Percentiles rank a stretch among this genome's conserved stretches.
Evolutionary conservation across 2,329 filamentous ascomycete species (phyloP).

Genomic region (Teratosphaeria epicoccoides): DNA sequence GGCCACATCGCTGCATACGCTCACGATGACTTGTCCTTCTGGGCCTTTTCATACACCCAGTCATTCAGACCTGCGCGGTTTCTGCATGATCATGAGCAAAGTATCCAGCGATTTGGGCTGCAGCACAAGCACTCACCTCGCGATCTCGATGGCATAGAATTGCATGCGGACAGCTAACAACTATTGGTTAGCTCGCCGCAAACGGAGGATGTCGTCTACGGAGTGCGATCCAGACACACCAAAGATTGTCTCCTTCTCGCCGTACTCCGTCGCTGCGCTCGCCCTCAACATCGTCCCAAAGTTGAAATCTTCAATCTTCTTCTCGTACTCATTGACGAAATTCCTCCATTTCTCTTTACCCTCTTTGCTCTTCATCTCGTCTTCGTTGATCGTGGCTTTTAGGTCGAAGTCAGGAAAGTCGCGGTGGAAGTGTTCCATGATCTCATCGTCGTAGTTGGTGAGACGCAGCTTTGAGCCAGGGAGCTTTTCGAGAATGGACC

Average conservation of each 20-base stretch:
- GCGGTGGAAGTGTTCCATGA: constrained; percentile 74
- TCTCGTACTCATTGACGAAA: constrained; percentile 90
- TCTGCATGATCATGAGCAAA: constrained; percentile 30
- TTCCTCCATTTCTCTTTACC: constrained; percentile 93
- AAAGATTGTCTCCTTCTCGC: constrained; percentile 82
- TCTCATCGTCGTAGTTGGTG: constrained; percentile 91
- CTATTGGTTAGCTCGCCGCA: neutral
- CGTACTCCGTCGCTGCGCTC: constrained; percentile 72
- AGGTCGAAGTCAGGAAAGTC: constrained; percentile 93
- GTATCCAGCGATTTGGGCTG: constrained; percentile 1
- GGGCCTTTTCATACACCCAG: constrained; percentile 82
- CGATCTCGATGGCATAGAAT: constrained; percentile 70
- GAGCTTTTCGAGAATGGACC: constrained; percentile 84
- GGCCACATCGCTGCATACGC: neutral
- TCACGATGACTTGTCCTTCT: constrained; percentile 37
- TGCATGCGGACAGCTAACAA: constrained; percentile 58
- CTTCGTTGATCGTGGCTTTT: constrained; percentile 68
- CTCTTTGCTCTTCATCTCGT: constrained; percentile 92
- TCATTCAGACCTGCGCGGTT: constrained; percentile 88
- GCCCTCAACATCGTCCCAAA: constrained; percentile 88
- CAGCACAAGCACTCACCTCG: constrained; percentile 43
- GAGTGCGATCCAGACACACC: constrained; percentile 42
- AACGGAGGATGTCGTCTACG: neutral
- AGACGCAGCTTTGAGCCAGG: constrained; percentile 80
- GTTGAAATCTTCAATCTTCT: constrained; percentile 92